These are phyloP conservation scores for Heteromeles arbutifolia DNA, from an alignment of 306 rosid genomes.

Conservation along the genomic window DNA sequence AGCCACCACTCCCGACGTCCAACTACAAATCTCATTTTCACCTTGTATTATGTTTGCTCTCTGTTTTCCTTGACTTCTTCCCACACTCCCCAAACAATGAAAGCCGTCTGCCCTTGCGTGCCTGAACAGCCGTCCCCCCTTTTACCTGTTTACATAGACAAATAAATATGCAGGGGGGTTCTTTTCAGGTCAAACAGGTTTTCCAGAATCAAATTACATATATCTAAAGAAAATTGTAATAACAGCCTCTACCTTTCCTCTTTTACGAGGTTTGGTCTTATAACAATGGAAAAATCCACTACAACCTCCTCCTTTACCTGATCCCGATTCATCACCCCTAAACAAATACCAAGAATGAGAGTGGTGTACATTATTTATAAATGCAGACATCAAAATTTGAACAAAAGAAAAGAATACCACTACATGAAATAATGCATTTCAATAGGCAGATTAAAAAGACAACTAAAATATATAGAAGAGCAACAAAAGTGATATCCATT, in stretches of 20 bases:
- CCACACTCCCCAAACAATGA: constrained; percentile 75
- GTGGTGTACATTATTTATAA: background rate
- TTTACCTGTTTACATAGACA: constrained; percentile 40
- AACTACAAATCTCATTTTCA: constrained; percentile 15
- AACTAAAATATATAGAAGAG: too few species aligned
- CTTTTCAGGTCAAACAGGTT: constrained; percentile 7
- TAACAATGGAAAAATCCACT: constrained; percentile 76
- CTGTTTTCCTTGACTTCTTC: constrained; percentile 55
- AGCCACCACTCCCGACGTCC: constrained; percentile 5
- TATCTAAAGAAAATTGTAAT: background rate
- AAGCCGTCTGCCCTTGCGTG: constrained; percentile 43
- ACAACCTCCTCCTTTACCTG: constrained; percentile 57
- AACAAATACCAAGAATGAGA: constrained; percentile 14
- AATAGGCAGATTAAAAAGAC: background rate
- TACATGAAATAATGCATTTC: background rate
- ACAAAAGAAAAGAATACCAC: background rate
- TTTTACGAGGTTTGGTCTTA: constrained; percentile 41
- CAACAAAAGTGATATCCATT: too few species aligned
- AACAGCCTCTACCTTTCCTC: constrained; percentile 54
- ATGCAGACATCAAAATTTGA: background rate
- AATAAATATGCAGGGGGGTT: background rate
- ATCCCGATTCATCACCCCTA: constrained; percentile 81
- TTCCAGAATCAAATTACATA: background rate
- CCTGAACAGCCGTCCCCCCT: constrained; percentile 50
- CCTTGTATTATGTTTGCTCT: constrained; percentile 27